These are phyloP conservation scores for Sequoiadendron giganteum DNA, from an alignment of 75 land plant genomes.

Conservation along the genomic window DNA sequence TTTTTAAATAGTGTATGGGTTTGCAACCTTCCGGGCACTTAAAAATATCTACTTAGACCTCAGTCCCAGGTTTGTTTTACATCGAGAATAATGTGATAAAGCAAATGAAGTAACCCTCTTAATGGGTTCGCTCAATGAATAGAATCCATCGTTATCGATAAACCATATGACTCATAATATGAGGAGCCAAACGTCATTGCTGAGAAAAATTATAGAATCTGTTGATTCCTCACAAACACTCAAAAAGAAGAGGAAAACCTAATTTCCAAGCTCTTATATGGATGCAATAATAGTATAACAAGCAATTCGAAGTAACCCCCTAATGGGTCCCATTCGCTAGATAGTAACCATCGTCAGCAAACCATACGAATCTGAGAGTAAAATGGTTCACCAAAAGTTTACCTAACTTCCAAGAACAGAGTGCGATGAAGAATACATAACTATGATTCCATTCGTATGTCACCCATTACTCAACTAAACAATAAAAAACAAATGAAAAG, in stretches of 20 bases:
- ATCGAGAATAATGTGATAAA: too few species aligned
- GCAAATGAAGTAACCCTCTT: background rate
- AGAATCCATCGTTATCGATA: background rate
- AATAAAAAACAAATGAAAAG: conserved; percentile 3
- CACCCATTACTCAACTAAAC: background rate
- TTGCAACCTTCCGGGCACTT: too few species aligned
- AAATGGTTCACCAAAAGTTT: background rate
- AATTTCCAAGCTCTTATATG: background rate
- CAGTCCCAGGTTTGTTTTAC: too few species aligned
- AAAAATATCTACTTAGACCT: too few species aligned
- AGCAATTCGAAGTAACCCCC: background rate
- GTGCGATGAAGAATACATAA: background rate
- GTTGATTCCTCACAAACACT: too few species aligned
- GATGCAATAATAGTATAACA: background rate
- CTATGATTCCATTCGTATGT: background rate
- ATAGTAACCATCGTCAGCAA: background rate
- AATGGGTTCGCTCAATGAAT: background rate
- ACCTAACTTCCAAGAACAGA: background rate
- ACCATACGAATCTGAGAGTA: background rate
- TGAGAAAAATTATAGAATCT: background rate
- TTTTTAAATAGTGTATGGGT: too few species aligned
- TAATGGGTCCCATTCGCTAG: background rate
- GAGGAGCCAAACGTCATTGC: background rate
- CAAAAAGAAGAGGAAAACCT: too few species aligned
- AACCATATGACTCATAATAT: background rate